phyloP scores from a whole-genome alignment of 2,329 filamentous ascomycete species.

The Sclerotinia nivalis region DNA sequence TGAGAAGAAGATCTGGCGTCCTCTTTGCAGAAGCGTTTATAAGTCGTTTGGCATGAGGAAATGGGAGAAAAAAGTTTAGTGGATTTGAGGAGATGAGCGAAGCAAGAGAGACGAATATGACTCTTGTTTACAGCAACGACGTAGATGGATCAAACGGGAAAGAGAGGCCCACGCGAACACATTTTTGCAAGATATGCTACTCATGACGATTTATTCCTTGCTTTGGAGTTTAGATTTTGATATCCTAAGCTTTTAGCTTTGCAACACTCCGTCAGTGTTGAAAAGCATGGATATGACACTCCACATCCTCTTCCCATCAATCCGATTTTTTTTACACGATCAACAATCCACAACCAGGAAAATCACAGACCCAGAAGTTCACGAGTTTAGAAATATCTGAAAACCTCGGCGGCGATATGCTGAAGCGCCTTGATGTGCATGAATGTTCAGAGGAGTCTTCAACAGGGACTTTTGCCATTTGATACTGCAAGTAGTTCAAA shows the following conservation, averaged over 20 bases:
- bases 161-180: neutral
- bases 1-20: conserved; percentile 10
- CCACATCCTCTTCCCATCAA: neutral
- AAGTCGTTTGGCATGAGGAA: neutral
- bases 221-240: neutral
- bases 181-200: no score
- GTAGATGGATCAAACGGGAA: neutral
- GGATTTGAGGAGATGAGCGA: neutral
- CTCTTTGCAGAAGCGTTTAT: conserved; percentile 14
- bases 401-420: no score
- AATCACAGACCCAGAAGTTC: neutral
- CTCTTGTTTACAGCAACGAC: neutral
- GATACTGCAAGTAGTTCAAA: neutral
- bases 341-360: neutral
- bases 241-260: neutral
- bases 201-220: neutral
- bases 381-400: neutral
- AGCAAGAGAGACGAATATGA: no score
- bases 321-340: neutral
- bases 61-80: neutral
- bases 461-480: neutral
- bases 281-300: neutral
- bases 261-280: neutral
- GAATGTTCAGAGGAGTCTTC: neutral
- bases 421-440: no score